Evolutionary conservation across 2,329 filamentous ascomycete genomes (phyloP).

Genomic region (Tetracladium maxilliforme): DNA sequence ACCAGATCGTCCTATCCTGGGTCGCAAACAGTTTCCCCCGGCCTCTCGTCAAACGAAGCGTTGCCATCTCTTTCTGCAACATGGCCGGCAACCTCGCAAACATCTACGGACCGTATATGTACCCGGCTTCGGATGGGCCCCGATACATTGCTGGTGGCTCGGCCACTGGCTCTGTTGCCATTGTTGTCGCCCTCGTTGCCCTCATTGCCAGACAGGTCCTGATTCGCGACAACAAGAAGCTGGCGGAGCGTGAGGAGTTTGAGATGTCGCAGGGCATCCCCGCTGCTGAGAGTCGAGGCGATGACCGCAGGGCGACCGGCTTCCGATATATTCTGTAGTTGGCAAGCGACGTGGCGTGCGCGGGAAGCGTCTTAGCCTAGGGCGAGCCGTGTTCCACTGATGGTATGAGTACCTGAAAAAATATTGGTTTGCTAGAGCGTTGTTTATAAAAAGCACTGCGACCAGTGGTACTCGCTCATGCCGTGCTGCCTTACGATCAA

Average conservation of each 20-base stretch:
- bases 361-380: too few relatives aligned
- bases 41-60: conserved; percentile 16
- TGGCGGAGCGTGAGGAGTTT: conserved; percentile 12
- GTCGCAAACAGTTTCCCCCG: conserved; percentile 15
- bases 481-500: too few relatives aligned
- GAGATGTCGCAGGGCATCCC: too few relatives aligned
- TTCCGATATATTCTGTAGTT: too few relatives aligned
- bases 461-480: too few relatives aligned
- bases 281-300: too few relatives aligned
- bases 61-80: conserved; percentile 13
- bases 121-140: conserved; percentile 15
- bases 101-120: conserved; percentile 18
- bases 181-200: conserved; percentile 18
- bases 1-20: conserved; percentile 21
- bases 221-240: conserved; percentile 16
- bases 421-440: too few relatives aligned
- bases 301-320: too few relatives aligned
- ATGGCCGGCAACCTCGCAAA: conserved; percentile 12
- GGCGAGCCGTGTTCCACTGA: too few relatives aligned
- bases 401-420: too few relatives aligned
- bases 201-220: conserved; percentile 16
- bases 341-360: too few relatives aligned
- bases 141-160: conserved; percentile 19
- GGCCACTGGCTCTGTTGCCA: conserved; percentile 17
- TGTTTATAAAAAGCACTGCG: too few relatives aligned